Evolutionary conservation across 2,329 filamentous ascomycete genomes (phyloP).

Genomic region (Allantophomopsis lycopodina): DNA sequence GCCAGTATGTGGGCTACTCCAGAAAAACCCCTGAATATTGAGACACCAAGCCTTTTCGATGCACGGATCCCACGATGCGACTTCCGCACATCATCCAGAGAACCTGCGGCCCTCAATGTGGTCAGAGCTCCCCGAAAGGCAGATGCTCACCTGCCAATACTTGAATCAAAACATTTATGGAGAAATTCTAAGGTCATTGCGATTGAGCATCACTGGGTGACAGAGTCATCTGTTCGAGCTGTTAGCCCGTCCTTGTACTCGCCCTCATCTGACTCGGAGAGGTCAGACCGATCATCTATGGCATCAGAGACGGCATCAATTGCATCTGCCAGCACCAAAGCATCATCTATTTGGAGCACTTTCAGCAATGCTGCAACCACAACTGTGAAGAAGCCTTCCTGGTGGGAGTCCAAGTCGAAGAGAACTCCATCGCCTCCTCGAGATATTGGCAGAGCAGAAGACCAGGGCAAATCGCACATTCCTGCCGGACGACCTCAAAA

Average conservation of each 20-base stretch:
- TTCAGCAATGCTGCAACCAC: conserved; percentile 5
- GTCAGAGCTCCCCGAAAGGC: conserved; percentile 3
- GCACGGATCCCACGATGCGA: background rate
- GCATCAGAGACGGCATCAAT: conserved; percentile 16
- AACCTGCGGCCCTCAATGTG: background rate
- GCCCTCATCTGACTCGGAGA: conserved; percentile 7
- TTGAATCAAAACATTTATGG: conserved; percentile 15
- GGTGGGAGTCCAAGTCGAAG: conserved; percentile 1
- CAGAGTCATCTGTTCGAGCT: conserved; percentile 16
- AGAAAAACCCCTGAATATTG: background rate
- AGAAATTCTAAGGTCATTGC: conserved; percentile 3
- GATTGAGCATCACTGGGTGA: conserved; percentile 16
- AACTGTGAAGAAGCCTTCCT: conserved; percentile 1
- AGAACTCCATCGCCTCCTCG: conserved; percentile 1
- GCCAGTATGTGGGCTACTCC: background rate
- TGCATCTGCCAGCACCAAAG: conserved; percentile 17
- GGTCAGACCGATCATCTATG: too few relatives aligned
- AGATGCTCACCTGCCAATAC: conserved; percentile 2
- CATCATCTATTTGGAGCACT: conserved; percentile 11
- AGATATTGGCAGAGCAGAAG: conserved; percentile 1
- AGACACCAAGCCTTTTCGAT: background rate
- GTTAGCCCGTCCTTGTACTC: conserved; percentile 15
- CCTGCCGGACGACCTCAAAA: too few relatives aligned
- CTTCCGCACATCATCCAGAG: background rate
- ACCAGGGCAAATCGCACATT: background rate